Percentiles rank a stretch among this genome's conserved stretches.
Conservation (phyloP, 164 flowering plant genomes). For the Macadamia integrifolia region DNA sequence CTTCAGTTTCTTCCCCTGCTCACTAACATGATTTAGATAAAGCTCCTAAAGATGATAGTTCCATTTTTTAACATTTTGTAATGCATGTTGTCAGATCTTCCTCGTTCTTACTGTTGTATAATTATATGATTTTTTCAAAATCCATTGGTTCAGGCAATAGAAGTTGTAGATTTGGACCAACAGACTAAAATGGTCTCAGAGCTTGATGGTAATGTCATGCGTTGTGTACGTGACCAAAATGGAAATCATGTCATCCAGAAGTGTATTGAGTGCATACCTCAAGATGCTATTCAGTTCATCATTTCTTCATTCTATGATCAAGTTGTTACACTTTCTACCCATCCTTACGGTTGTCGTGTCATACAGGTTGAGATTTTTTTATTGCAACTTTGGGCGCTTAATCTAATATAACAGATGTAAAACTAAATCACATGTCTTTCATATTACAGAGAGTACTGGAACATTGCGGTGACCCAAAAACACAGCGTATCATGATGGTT, state of each 20-base stretch:
- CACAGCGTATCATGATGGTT: conserved; percentile 86
- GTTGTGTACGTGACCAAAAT: conserved; percentile 97
- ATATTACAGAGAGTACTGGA: conserved; percentile 72
- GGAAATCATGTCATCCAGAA: conserved; percentile 99
- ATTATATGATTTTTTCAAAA: background rate
- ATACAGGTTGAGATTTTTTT: conserved; percentile 58
- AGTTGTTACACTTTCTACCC: conserved; percentile 88
- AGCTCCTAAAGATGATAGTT: too few relatives aligned
- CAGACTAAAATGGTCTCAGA: conserved; percentile 86
- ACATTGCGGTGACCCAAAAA: conserved; percentile 73
- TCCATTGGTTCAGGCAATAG: conserved; percentile 67
- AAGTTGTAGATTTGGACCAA: conserved; percentile 94
- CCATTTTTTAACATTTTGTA: too few relatives aligned
- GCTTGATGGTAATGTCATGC: conserved; percentile 89
- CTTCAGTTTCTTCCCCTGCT: too few relatives aligned
- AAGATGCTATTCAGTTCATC: conserved; percentile 81
- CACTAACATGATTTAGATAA: too few relatives aligned
- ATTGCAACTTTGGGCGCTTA: background rate
- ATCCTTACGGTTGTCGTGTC: conserved; percentile 98
- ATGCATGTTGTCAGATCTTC: too few relatives aligned
- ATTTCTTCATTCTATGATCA: conserved; percentile 78
- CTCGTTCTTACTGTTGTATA: too few relatives aligned
- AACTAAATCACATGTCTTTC: conserved; percentile 2
- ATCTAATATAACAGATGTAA: background rate
- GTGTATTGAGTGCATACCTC: conserved; percentile 96